Conservation (phyloP, 2,329 filamentous ascomycete genomes). For the Zymoseptoria tritici region DNA sequence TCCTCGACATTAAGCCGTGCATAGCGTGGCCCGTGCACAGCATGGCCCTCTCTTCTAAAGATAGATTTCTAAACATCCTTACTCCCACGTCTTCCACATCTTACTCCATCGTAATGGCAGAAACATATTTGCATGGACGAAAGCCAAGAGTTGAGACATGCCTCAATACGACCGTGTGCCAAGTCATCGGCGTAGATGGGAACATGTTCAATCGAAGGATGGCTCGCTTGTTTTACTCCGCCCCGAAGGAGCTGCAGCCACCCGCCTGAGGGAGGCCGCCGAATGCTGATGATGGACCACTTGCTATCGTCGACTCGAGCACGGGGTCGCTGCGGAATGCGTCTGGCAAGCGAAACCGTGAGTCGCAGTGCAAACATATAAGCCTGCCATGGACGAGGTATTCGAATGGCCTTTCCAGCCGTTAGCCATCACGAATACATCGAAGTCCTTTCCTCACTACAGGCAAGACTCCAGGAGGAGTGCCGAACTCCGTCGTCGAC, state of each 20-base stretch:
- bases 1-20: no score
- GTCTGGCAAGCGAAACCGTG: neutral
- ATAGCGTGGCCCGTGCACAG: no score
- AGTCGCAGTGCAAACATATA: neutral
- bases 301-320: neutral
- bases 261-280: neutral
- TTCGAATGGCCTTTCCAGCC: neutral
- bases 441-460: neutral
- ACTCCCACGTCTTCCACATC: neutral
- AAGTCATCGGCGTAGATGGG: neutral
- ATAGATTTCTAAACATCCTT: no score
- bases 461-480: neutral
- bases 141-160: neutral
- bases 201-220: neutral
- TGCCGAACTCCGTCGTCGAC: neutral
- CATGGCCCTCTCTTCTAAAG: no score
- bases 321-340: neutral
- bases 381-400: neutral
- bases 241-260: neutral
- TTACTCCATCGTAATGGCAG: neutral
- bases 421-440: neutral
- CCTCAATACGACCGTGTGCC: neutral
- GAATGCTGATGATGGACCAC: neutral
- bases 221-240: neutral
- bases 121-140: neutral